Evolutionary conservation across 2,329 filamentous ascomycete species (phyloP).

Genomic region (Scytalidium lignicola): DNA sequence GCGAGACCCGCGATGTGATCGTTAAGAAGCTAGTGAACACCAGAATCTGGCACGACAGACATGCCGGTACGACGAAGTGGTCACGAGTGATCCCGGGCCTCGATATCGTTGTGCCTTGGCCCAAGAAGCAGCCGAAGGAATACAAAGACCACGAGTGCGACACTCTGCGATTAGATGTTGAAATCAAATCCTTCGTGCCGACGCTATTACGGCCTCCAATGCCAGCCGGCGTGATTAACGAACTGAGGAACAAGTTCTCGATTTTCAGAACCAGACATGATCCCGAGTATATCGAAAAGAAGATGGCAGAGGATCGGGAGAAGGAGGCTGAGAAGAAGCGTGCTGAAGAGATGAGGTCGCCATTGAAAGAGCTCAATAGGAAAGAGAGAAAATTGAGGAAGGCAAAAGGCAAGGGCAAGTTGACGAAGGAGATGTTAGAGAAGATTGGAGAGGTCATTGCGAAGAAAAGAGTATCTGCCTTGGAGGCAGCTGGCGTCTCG

Average conservation of each 20-base stretch:
- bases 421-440: slow-evolving; percentile 25
- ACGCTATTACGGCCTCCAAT: slow-evolving; percentile 73
- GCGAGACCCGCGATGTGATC: slow-evolving; percentile 65
- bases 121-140: slow-evolving; percentile 46
- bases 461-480: slow-evolving; percentile 14
- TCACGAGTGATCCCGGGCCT: slow-evolving; percentile 63
- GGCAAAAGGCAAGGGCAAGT: slow-evolving; percentile 24
- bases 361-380: slow-evolving; percentile 25
- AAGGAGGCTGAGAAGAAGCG: slow-evolving; percentile 28
- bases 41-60: slow-evolving; percentile 44
- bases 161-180: slow-evolving; percentile 71
- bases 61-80: slow-evolving; percentile 43
- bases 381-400: slow-evolving; percentile 21
- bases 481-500: slow-evolving; percentile 15
- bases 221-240: slow-evolving; percentile 72
- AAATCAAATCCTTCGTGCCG: slow-evolving; percentile 72
- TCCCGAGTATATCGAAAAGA: slow-evolving; percentile 61
- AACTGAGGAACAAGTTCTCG: slow-evolving; percentile 79
- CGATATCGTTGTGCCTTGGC: slow-evolving; percentile 74
- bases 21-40: slow-evolving; percentile 63
- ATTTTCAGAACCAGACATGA: slow-evolving; percentile 79
- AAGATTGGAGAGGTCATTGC: slow-evolving; percentile 28
- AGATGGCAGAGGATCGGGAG: slow-evolving; percentile 53
- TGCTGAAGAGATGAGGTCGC: slow-evolving; percentile 24
- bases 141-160: slow-evolving; percentile 56